These are phyloP conservation scores for Leccinum discolor DNA, from an alignment of 1,284 basidiomycete genomes.

Conservation along the genomic window DNA sequence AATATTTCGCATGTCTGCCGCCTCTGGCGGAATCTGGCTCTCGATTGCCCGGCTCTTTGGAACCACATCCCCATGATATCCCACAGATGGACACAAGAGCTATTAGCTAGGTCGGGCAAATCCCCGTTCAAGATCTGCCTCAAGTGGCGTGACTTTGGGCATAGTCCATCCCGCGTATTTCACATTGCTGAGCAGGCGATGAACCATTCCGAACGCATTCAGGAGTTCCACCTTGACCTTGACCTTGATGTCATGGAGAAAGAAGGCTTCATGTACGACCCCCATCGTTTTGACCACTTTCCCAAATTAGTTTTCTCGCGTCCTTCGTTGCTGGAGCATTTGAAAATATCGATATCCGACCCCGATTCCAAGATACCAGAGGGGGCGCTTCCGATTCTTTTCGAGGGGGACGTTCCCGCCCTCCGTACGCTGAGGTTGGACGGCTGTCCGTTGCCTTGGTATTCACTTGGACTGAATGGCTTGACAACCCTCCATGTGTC, in stretches of 20 bases:
- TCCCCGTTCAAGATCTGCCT: slow-evolving; percentile 26
- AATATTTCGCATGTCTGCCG: slow-evolving; percentile 32
- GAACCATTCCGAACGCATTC: slow-evolving; percentile 1
- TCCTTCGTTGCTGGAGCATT: not conserved
- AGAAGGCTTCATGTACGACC: not conserved
- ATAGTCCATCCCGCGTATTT: not conserved
- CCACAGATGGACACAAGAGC: slow-evolving; percentile 28
- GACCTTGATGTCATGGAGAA: not conserved
- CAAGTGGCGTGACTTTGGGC: not conserved
- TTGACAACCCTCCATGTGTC: not conserved
- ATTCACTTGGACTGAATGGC: not conserved
- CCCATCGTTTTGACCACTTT: not conserved
- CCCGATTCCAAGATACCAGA: not conserved
- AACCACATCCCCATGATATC: slow-evolving; percentile 21
- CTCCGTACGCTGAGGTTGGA: slow-evolving; percentile 2
- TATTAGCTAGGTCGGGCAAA: slow-evolving; percentile 35
- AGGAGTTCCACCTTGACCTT: not conserved
- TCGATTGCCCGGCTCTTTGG: slow-evolving; percentile 34
- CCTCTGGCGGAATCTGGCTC: slow-evolving; percentile 36
- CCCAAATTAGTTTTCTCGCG: not conserved
- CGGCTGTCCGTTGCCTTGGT: not conserved
- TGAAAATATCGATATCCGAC: not conserved
- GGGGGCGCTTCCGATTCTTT: not conserved
- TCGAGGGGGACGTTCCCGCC: not conserved
- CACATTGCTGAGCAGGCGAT: slow-evolving; percentile 4